These are phyloP conservation scores for Alternaria sp. DNA, from an alignment of 2,329 filamentous ascomycete genomes.

Conservation along the genomic window DNA sequence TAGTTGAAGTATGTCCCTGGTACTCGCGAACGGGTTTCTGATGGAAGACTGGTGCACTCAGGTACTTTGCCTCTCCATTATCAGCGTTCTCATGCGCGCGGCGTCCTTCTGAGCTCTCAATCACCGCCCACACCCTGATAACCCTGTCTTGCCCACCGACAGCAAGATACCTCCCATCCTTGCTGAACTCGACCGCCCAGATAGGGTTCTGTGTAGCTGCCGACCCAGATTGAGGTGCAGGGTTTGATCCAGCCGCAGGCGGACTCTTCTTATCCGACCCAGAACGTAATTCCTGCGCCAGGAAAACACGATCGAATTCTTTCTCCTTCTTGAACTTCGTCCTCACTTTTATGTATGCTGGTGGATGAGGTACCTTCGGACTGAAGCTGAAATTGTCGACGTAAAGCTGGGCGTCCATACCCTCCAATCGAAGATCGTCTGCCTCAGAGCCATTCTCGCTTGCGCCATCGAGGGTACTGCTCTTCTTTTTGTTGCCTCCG, in stretches of 20 bases:
- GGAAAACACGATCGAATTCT: slow-evolving; percentile 87
- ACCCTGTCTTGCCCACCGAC: slow-evolving; percentile 90
- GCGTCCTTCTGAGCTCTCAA: slow-evolving; percentile 83
- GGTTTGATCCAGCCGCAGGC: slow-evolving; percentile 36
- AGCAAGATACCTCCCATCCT: slow-evolving; percentile 88
- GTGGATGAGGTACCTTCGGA: slow-evolving; percentile 86
- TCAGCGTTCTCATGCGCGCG: slow-evolving; percentile 76
- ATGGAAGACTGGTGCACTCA: slow-evolving; percentile 91
- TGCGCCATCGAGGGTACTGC: slow-evolving; percentile 57
- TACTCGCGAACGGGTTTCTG: slow-evolving; percentile 82
- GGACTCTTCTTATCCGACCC: slow-evolving; percentile 49
- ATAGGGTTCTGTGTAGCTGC: slow-evolving; percentile 69
- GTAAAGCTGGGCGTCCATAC: slow-evolving; percentile 84
- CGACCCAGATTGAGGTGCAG: slow-evolving; percentile 44
- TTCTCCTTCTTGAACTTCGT: slow-evolving; percentile 80
- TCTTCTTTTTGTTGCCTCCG: slow-evolving; percentile 77
- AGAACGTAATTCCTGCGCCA: slow-evolving; percentile 88
- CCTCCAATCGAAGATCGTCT: slow-evolving; percentile 74
- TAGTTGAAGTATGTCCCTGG: slow-evolving; percentile 81
- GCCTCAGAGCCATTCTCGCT: slow-evolving; percentile 75
- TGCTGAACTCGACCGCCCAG: slow-evolving; percentile 93
- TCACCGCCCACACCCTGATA: slow-evolving; percentile 87
- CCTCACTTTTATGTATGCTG: slow-evolving; percentile 88
- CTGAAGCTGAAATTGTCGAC: slow-evolving; percentile 78
- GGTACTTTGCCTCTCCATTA: slow-evolving; percentile 65